Percentiles rank a stretch among this genome's conserved stretches.
Conservation (phyloP, 805 yeast species). For the Priceomyces haplophilus region DNA sequence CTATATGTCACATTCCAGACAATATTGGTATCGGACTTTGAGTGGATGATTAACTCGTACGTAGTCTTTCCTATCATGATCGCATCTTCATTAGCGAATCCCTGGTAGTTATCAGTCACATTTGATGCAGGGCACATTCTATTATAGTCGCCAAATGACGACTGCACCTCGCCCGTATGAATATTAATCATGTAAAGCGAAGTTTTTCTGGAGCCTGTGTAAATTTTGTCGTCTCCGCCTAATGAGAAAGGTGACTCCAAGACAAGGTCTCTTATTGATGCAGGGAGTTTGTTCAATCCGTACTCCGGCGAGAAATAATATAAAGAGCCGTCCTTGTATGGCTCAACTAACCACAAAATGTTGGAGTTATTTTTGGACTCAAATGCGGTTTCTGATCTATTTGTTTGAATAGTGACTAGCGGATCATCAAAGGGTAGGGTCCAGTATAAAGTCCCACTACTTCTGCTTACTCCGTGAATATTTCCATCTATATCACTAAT, state of each 20-base stretch:
- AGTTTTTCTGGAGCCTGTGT: constrained; percentile 80
- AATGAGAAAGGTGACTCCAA: constrained; percentile 82
- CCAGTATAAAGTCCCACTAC: constrained; percentile 77
- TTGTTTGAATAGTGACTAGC: constrained; percentile 45
- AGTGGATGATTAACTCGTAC: constrained; percentile 73
- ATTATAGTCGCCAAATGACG: constrained; percentile 55
- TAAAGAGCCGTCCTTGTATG: constrained; percentile 77
- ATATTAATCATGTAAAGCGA: constrained; percentile 73
- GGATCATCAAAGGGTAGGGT: constrained; percentile 64
- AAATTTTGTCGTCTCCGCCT: constrained; percentile 71
- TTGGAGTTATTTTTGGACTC: constrained; percentile 17
- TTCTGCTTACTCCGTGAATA: constrained; percentile 73
- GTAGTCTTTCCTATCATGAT: constrained; percentile 69
- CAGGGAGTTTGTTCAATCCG: constrained; percentile 81
- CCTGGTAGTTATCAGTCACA: constrained; percentile 13
- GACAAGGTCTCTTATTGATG: constrained; percentile 73
- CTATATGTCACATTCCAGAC: constrained; percentile 86
- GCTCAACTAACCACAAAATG: constrained; percentile 84
- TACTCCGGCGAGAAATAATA: constrained; percentile 71
- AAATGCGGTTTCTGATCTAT: constrained; percentile 9
- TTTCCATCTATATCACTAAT: constrained; percentile 86
- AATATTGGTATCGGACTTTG: constrained; percentile 52
- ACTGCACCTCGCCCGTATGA: constrained; percentile 66
- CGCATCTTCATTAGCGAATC: constrained; percentile 21
- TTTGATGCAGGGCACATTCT: constrained; percentile 37